Percentiles rank a stretch among this genome's conserved stretches.
phyloP scores from a whole-genome alignment of 2,329 filamentous ascomycete species.

The Ophiostoma sp. region DNA sequence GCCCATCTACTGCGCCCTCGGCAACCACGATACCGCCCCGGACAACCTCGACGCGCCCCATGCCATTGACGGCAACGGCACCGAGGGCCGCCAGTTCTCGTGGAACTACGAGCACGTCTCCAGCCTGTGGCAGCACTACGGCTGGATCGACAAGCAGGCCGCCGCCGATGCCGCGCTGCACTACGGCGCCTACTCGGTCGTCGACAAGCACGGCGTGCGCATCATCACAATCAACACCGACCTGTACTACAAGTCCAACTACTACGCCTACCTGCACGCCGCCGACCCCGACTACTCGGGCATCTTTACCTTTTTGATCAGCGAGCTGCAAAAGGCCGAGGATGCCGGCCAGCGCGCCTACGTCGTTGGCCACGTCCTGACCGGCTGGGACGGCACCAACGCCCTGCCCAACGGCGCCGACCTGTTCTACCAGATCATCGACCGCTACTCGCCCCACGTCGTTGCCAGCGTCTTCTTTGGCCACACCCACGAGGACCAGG shows the following conservation, averaged over 20 bases:
- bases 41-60: conserved; percentile 50
- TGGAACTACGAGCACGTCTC: conserved; percentile 51
- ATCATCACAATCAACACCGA: conserved; percentile 58
- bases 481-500: conserved; percentile 49
- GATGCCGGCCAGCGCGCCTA: conserved; percentile 48
- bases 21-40: conserved; percentile 54
- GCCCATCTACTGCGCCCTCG: conserved; percentile 51
- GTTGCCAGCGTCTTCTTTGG: conserved; percentile 54
- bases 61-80: conserved; percentile 37
- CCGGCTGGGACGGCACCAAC: conserved; percentile 46
- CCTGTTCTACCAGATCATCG: conserved; percentile 46
- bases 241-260: conserved; percentile 55
- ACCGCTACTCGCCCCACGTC: conserved; percentile 48
- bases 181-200: conserved; percentile 48
- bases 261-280: conserved; percentile 48
- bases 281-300: conserved; percentile 48
- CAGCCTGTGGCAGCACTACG: conserved; percentile 45
- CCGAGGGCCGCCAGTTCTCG: conserved; percentile 47
- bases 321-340: conserved; percentile 51
- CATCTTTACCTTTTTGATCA: conserved; percentile 50
- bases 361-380: conserved; percentile 55
- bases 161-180: conserved; percentile 40
- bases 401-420: conserved; percentile 44
- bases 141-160: conserved; percentile 42
- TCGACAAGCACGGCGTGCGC: conserved; percentile 44